Evolutionary conservation across 768 basidiomycete genomes (phyloP), one percentile per base, ranked within the genome.

Genomic region (Termitomyces sp.): DNA sequence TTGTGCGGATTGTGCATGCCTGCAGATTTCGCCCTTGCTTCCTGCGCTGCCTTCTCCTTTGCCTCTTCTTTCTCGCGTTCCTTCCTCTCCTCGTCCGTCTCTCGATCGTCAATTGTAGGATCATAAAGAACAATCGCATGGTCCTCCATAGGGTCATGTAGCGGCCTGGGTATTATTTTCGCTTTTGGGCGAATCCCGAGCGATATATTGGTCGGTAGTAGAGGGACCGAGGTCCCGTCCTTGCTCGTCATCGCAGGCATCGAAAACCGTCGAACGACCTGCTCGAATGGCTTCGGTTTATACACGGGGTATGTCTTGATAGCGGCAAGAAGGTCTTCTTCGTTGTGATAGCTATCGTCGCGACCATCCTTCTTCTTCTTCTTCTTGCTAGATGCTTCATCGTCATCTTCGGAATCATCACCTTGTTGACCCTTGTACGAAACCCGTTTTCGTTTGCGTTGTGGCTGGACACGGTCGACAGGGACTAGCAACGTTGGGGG

Each of bases 41-140:
- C 89, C 61, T 84, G 82, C 54, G 75, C 77, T 10, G 83, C 84
- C 56, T 78, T 82, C 61, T 80, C 81, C 68, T 82, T 89, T 35
- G 78, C 83, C 67, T 90, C 89, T 66, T 89, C 85, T 68, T 86
- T 88, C 67, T 88, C 82, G 40, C 90, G 77, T 59, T 86, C 87
- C 69, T 78, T 84, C 66, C 81, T 80, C 69, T 94, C 93, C 67
- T 94, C 90, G 67, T 93, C 91, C 0, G 93, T 93, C 71, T 95
- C 94, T 63, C 89, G 77, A 68, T 91, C 89, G 68, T 99, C 95
- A 50, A 96, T 86, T 0, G 97, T 98, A 0, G 97, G 97, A 67
- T 98, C 97, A 69, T 93, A 99, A 14, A 98, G 75, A 3, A 99
- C 96, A 61, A 99, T 97, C 0, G 96, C 95, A 72, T 98, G 95